Base-by-base conservation (phyloP, 495 filamentous ascomycete genomes). In the Aspergillus incahuasiensis region DNA sequence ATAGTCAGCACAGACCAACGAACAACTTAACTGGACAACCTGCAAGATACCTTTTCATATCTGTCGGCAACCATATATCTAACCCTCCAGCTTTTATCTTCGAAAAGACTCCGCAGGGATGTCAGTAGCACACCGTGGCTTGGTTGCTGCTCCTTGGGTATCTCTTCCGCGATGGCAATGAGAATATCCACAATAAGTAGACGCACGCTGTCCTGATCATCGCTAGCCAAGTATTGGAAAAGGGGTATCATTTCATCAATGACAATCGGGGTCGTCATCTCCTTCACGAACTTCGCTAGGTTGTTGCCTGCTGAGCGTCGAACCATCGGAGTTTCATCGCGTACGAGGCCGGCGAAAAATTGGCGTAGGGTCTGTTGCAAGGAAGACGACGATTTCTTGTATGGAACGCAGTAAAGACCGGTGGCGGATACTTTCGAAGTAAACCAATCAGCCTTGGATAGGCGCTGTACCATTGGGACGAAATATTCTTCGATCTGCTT, bases 381-480 rank as follows among this genome's bases (percentile, higher is more conserved):
- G n/a, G 84, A 75, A 13, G 85, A 80, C 15, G 88, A 83, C 50
- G 92, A 89, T 77, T 92, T 95, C 52, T 80, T 84, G 80, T 98
- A 98, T 56, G 94, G 92, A 42, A 86, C 81, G 62, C 86, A 91
- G 73, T 92, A 97, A 39, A 98, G 87, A 44, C 92, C 94, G 59
- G 94, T 95, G 7, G 92, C 94, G 13, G 94, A 98, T 49, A 98
- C 94, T 73, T 97, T 98, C 56, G 95, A 97, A 25, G 94, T 98
- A 68, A 98, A 98, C 94, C 94, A 98, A 77, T 98, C 94, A 70
- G 94, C 95, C 82, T 97, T 97, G 52, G 94, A 95, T 50, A 98
- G 87, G 61, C 94, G 89, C 63, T 96, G 82, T 50, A 89, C 88
- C 60, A 98, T 86, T 24, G 95, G 94, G 63, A 97, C 90, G 75